Percentiles rank a stretch among this genome's conserved stretches.
Evolutionary conservation across 106 monocot species (phyloP).

Genomic region (Dactylorhiza incarnata): DNA sequence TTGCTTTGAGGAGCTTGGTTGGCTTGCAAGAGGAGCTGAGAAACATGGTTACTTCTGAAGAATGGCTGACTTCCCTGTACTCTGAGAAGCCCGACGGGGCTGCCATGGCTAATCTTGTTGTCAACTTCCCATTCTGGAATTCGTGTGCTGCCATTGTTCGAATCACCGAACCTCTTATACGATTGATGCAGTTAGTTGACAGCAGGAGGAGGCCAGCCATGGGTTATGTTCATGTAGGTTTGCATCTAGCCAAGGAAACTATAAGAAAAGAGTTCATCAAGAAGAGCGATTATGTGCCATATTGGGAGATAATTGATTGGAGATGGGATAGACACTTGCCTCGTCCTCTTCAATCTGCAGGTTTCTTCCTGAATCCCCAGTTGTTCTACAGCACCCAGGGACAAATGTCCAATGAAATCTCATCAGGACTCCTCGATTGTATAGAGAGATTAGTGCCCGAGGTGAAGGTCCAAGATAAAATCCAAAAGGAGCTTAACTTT

Average conservation of each 20-base stretch:
- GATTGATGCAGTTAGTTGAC: slow-evolving; percentile 44
- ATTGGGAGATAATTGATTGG: slow-evolving; percentile 86
- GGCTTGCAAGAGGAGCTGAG: slow-evolving; percentile 54
- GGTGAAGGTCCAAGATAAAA: slow-evolving; percentile 78
- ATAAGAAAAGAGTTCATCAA: slow-evolving; percentile 7
- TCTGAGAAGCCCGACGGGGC: slow-evolving; percentile 49
- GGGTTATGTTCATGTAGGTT: slow-evolving; percentile 10
- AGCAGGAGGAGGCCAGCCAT: slow-evolving; percentile 48
- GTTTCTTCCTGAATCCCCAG: slow-evolving; percentile 82
- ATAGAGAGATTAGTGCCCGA: slow-evolving; percentile 91
- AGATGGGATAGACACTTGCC: slow-evolving; percentile 52
- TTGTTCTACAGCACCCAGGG: slow-evolving; percentile 69
- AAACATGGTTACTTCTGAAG: slow-evolving; percentile 62
- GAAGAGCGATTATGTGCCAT: slow-evolving; percentile 47
- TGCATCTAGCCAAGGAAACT: slow-evolving; percentile 7
- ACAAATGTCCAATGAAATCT: slow-evolving; percentile 68
- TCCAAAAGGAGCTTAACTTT: slow-evolving; percentile 66
- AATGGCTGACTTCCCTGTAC: slow-evolving; percentile 49
- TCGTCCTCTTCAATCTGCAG: slow-evolving; percentile 77
- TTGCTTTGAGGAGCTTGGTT: slow-evolving; percentile 51
- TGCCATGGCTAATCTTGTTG: slow-evolving; percentile 27
- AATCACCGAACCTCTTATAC: slow-evolving; percentile 60
- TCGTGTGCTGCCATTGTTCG: slow-evolving; percentile 39
- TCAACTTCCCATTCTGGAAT: slow-evolving; percentile 54
- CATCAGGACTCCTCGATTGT: slow-evolving; percentile 84